Conservation (phyloP, 768 basidiomycete species). For the Cyclocybe cylindracea region DNA sequence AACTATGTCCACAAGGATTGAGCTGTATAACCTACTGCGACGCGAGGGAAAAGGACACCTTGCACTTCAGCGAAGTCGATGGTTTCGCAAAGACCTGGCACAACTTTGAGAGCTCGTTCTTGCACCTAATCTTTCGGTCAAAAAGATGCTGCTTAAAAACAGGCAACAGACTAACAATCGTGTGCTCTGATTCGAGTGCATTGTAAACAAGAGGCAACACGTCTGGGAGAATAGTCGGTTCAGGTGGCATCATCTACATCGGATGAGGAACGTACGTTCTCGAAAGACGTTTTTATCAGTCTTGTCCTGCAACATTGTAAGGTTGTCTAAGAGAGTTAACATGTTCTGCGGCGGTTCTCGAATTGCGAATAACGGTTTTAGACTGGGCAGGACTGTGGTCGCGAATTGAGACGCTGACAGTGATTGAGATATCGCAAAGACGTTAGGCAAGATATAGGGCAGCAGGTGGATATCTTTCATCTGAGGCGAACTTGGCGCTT, state of each 20-base stretch:
- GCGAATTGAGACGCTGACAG: slow-evolving; percentile 83
- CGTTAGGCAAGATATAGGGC: slow-evolving; percentile 95
- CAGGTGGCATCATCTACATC: neutral
- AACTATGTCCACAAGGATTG: neutral
- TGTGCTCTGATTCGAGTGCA: slow-evolving; percentile 94
- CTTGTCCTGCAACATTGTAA: slow-evolving; percentile 85
- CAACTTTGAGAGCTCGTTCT: slow-evolving; percentile 81
- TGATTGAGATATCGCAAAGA: slow-evolving; percentile 83
- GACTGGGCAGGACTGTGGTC: slow-evolving; percentile 74
- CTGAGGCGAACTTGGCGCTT: slow-evolving; percentile 29
- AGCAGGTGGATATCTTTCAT: slow-evolving; percentile 94
- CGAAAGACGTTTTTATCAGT: slow-evolving; percentile 84
- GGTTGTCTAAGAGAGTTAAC: slow-evolving; percentile 89
- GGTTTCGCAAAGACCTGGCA: slow-evolving; percentile 88
- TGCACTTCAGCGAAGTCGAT: slow-evolving; percentile 97
- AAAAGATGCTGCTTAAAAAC: neutral
- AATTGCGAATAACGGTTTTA: slow-evolving; percentile 87
- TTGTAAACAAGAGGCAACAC: slow-evolving; percentile 96
- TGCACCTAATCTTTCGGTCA: slow-evolving; percentile 60
- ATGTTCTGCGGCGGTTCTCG: slow-evolving; percentile 98
- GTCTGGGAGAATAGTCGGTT: slow-evolving; percentile 46
- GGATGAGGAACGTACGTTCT: slow-evolving; percentile 65
- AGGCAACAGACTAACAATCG: slow-evolving; percentile 48
- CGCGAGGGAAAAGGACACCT: slow-evolving; percentile 84
- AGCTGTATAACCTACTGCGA: slow-evolving; percentile 63